Evolutionary conservation across 129 eudicot genomes (phyloP).

Genomic region (Flaveria trinervia): DNA sequence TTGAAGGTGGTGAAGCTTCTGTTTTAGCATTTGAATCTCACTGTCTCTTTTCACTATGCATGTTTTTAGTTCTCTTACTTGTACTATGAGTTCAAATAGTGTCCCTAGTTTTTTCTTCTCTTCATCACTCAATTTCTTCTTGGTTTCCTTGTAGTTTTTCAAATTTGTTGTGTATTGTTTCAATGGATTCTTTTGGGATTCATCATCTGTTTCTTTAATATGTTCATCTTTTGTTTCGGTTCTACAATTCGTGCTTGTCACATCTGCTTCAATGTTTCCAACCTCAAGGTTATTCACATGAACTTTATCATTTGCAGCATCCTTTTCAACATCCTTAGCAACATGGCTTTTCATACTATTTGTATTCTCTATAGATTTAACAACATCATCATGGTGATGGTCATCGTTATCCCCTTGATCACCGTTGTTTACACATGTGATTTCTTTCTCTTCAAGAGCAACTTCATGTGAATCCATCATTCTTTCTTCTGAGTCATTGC

Average conservation of each 20-base stretch:
- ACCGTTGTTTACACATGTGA: neutral
- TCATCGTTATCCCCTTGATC: neutral
- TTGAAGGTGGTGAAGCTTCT: conserved; percentile 41
- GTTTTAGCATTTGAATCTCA: conserved; percentile 62
- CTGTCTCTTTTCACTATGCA: conserved; percentile 55
- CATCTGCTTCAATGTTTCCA: neutral
- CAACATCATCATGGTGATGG: neutral
- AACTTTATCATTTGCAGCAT: neutral
- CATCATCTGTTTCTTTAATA: neutral
- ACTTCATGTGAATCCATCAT: neutral
- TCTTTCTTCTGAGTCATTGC: neutral
- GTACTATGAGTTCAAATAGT: conserved; percentile 45
- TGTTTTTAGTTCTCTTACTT: conserved; percentile 51
- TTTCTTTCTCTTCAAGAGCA: conserved; percentile 23
- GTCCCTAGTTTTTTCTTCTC: conserved; percentile 51
- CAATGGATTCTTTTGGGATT: conserved; percentile 44
- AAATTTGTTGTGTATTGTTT: conserved; percentile 60
- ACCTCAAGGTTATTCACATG: neutral
- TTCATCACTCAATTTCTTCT: conserved; percentile 51
- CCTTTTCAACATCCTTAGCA: neutral
- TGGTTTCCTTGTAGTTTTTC: conserved; percentile 69
- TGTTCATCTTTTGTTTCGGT: conserved; percentile 35
- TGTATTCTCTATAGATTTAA: neutral
- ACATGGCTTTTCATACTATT: neutral
- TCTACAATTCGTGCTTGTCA: conserved; percentile 16